Evolutionary conservation across 768 basidiomycete species (phyloP).

Genomic region (Auriscalpium microsporum): DNA sequence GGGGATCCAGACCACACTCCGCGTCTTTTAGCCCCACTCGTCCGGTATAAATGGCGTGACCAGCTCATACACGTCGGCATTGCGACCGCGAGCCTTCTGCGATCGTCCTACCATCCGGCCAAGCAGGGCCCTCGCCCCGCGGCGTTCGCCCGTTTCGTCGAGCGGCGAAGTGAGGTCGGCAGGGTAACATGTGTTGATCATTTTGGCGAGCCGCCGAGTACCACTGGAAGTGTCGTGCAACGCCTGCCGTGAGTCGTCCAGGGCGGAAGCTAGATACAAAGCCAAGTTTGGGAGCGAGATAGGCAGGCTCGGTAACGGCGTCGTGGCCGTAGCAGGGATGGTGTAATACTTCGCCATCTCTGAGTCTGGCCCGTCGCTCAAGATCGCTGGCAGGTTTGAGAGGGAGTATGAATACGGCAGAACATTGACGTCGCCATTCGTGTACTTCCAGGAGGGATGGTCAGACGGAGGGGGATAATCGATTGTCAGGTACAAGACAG

Average conservation of each 20-base stretch:
- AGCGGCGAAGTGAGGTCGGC: conserved; percentile 24
- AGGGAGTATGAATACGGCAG: conserved; percentile 70
- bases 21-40: conserved; percentile 48
- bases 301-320: conserved; percentile 64
- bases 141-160: conserved; percentile 36
- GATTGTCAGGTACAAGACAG: conserved; percentile 68
- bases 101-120: conserved; percentile 45
- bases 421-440: conserved; percentile 49
- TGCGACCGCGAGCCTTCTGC: conserved; percentile 43
- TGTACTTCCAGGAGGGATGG: conserved; percentile 38
- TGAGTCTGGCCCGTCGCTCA: conserved; percentile 58
- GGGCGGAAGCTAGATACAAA: conserved; percentile 61
- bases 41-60: conserved; percentile 78
- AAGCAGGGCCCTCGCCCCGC: conserved; percentile 37
- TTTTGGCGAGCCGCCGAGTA: conserved; percentile 58
- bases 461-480: conserved; percentile 52
- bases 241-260: conserved; percentile 60
- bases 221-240: conserved; percentile 52
- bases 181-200: conserved; percentile 61
- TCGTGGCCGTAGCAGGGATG: conserved; percentile 49
- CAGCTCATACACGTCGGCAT: conserved; percentile 74
- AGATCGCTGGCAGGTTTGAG: conserved; percentile 47
- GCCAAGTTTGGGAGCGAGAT: conserved; percentile 71
- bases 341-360: conserved; percentile 61
- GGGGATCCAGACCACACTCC: neutral